phyloP scores from a whole-genome alignment of 23 red algal species.

The Gracilaria domingensis region DNA sequence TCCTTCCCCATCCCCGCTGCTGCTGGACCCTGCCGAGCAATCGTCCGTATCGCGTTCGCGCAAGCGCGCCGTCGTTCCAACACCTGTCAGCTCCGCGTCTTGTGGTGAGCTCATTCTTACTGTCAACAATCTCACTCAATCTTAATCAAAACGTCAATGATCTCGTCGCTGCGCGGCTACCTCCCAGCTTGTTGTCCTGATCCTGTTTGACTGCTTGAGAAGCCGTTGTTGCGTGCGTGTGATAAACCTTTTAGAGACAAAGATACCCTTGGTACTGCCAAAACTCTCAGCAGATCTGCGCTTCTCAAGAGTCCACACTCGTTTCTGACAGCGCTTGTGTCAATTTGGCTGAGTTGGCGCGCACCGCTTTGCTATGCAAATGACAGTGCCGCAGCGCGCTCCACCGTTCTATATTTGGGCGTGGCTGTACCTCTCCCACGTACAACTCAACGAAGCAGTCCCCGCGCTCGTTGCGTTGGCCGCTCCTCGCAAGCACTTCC shows the following conservation, averaged over 20 bases:
- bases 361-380: not conserved
- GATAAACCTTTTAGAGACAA: too few relatives aligned
- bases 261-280: too few relatives aligned
- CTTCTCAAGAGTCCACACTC: not conserved
- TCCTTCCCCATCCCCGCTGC: not conserved
- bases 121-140: not conserved
- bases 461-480: not conserved
- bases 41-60: not conserved
- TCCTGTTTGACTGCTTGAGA: too few relatives aligned
- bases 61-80: not conserved
- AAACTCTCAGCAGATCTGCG: not conserved
- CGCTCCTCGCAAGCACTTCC: not conserved
- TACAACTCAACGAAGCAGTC: not conserved
- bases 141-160: not conserved
- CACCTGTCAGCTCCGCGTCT: conserved; percentile 8
- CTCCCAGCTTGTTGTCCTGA: too few relatives aligned
- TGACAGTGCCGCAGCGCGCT: not conserved
- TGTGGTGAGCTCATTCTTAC: not conserved
- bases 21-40: not conserved
- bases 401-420: not conserved
- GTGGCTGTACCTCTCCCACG: not conserved
- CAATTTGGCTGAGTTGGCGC: not conserved
- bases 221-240: too few relatives aligned
- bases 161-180: not conserved
- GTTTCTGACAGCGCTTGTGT: not conserved